Evolutionary conservation across 768 basidiomycete species (phyloP), one percentile per base, ranked within the genome.

Genomic region (Tephrocybe sp.): DNA sequence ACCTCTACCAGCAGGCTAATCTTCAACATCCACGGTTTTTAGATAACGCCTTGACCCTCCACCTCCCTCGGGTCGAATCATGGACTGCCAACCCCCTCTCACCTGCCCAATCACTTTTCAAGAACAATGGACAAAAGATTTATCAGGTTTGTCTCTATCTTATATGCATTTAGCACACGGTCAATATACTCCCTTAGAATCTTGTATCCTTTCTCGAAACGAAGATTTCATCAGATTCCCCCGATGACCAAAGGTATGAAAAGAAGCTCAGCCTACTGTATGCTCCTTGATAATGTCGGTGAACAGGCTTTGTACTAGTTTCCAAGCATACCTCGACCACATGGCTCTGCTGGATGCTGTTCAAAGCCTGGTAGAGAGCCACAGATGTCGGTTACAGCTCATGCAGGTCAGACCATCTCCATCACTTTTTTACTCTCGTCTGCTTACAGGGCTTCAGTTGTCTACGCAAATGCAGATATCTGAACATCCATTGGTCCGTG

Each of bases 301-400:
- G 23, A 3, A 15, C 12, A 58, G 56, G 26, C 48, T 58, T 11
- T 58, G 52, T 32, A 47, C 45, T 3, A 57, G 36, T 11, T 57
- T 59, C 23, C 56, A 55, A 28, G 54, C 20, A 12, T 56, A 58
- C 38, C 30, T 58, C 23, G 51, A 60, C 38, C 52, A 43, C 28
- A 51, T 58, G 45, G 48, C 32, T 4, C 25, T 32, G 25, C 37
- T 56, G n/a, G 54, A 58, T 32, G 53, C 6, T 2, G 46, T 60
- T 11, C 39, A 48, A 25, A 53, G 54, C 23, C 52, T 60, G 5
- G 51, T 60, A 10, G 54, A 60, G 36, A 54, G 53, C 40, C 59
- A 58, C 25, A 50, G 50, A 25, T 51, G 48, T 28, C 50, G 59
- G 24, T 37, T 60, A 24, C 54, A 58, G 23, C 47, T 60, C 11